A percentile compares a stretch with the other conserved stretches of the same genome.
phyloP scores from a whole-genome alignment of 2,329 filamentous ascomycete genomes.

The Colletotrichum aenigma region DNA sequence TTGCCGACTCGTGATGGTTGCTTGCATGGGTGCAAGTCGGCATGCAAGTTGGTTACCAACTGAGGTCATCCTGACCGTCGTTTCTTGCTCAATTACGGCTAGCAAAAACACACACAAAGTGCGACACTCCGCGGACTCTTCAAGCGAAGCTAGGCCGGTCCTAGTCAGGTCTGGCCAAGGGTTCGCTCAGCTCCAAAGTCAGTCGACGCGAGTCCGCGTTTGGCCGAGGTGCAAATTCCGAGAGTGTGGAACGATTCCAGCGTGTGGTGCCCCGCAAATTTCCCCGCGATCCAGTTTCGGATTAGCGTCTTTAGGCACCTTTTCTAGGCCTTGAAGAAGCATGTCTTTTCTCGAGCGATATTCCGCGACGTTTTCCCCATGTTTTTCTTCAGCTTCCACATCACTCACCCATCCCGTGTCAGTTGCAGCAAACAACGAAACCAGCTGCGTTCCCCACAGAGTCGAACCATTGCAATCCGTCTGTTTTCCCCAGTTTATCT shows the following conservation, averaged over 20 bases:
- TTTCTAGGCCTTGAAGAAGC: background rate
- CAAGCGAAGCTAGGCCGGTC: background rate
- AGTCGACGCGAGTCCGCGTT: background rate
- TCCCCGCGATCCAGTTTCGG: background rate
- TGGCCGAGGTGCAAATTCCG: background rate
- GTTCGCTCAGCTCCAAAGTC: background rate
- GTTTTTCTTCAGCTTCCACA: background rate
- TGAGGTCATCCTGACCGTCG: background rate
- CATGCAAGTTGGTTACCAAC: background rate
- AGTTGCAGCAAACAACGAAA: background rate
- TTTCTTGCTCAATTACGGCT: background rate
- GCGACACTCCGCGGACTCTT: conserved; percentile 14
- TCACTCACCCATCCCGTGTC: background rate
- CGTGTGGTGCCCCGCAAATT: background rate
- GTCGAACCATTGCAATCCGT: background rate
- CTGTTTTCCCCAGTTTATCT: background rate
- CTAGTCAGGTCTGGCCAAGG: background rate
- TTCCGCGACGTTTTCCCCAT: conserved; percentile 22
- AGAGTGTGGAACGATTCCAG: background rate
- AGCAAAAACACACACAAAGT: background rate
- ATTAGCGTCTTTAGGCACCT: background rate
- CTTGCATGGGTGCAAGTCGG: background rate
- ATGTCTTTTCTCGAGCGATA: conserved; percentile 20
- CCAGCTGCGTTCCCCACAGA: background rate
- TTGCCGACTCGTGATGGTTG: background rate